Evolutionary conservation across 768 basidiomycete species (phyloP).

Genomic region (Leucocoprinus leucothites): DNA sequence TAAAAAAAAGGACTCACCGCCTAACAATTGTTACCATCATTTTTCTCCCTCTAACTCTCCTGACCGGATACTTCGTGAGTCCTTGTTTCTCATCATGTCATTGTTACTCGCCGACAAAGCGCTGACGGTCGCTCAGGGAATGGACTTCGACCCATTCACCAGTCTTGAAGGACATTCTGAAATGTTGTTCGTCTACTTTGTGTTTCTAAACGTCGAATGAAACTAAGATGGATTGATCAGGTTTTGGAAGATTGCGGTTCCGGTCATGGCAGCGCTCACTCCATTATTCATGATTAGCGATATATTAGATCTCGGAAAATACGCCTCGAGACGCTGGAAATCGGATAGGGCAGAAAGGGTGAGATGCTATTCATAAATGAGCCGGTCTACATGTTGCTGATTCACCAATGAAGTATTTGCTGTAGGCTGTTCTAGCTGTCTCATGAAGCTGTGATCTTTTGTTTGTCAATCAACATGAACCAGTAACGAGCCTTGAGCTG

Average conservation of each 20-base stretch:
- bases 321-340: conserved; percentile 40
- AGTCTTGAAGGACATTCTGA: conserved; percentile 40
- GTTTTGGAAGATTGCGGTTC: conserved; percentile 69
- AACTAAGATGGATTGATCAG: conserved; percentile 26
- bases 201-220: not conserved
- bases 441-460: too few species aligned
- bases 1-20: too few species aligned
- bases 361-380: not conserved
- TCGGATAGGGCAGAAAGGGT: conserved; percentile 38
- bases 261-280: conserved; percentile 55
- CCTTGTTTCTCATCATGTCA: conserved; percentile 16
- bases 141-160: conserved; percentile 64
- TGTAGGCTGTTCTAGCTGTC: too few species aligned
- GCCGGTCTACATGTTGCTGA: too few species aligned
- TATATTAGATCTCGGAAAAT: conserved; percentile 41
- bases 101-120: not conserved
- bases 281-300: conserved; percentile 57
- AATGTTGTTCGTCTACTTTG: conserved; percentile 35
- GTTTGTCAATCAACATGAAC: too few species aligned
- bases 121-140: conserved; percentile 42
- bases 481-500: too few species aligned
- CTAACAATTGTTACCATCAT: conserved; percentile 68
- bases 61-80: conserved; percentile 73
- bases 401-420: too few species aligned
- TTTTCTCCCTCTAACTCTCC: conserved; percentile 65